These are phyloP conservation scores for Protomyces lactucae-debilis DNA, from an alignment of 1,139 yeast genomes.

Conservation along the genomic window DNA sequence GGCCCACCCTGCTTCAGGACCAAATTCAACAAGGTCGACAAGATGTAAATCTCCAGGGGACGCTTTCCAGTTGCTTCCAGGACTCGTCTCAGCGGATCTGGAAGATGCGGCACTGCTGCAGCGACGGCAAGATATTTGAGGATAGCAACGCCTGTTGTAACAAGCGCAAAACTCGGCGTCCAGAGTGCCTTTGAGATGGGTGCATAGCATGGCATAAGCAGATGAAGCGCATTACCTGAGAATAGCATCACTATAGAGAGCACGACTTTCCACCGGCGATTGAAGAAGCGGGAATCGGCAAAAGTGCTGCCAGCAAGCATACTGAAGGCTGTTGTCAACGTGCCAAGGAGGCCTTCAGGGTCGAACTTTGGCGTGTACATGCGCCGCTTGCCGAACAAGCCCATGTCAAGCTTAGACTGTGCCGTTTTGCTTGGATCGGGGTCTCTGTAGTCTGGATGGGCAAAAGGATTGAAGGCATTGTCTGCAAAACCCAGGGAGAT, in stretches of 20 bases:
- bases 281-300: background rate
- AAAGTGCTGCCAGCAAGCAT: slow-evolving; percentile 2
- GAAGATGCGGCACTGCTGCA: background rate
- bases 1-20: background rate
- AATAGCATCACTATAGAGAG: background rate
- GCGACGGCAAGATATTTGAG: background rate
- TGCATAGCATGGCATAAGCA: background rate
- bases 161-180: slow-evolving; percentile 12
- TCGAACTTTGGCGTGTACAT: background rate
- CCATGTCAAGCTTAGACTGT: slow-evolving; percentile 1
- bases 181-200: slow-evolving; percentile 8
- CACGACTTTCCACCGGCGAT: background rate
- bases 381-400: background rate
- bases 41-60: slow-evolving; percentile 7
- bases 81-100: background rate
- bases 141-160: slow-evolving; percentile 6
- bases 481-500: background rate
- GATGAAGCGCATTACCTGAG: slow-evolving; percentile 2
- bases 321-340: slow-evolving; percentile 3
- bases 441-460: background rate
- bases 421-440: background rate
- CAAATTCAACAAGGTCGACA: background rate
- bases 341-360: slow-evolving; percentile 11
- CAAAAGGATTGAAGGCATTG: background rate
- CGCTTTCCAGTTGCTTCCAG: background rate